A percentile compares a stretch with the other conserved stretches of the same genome.
These are phyloP conservation scores for Nymphaea colorata DNA, from an alignment of 164 flowering plant species.

Conservation along the genomic window DNA sequence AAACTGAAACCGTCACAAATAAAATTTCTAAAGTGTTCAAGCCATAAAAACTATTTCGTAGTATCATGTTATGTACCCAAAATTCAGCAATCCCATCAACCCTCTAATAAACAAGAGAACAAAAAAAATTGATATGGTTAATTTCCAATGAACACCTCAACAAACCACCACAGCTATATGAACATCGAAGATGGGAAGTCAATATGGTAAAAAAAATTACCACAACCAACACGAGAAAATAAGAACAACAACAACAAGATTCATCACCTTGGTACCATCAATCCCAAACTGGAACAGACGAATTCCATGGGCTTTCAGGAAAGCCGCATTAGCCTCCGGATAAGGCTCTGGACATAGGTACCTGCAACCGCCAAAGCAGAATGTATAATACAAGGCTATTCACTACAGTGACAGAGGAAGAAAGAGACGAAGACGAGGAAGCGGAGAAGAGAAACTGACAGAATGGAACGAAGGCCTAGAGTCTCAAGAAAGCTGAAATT, in stretches of 20 bases:
- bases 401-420: not conserved
- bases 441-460: conserved; percentile 27
- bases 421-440: not conserved
- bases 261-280: conserved; percentile 62
- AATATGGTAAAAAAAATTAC: too few relatives aligned
- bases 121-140: not conserved
- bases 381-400: conserved; percentile 5
- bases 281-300: conserved; percentile 71
- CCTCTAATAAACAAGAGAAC: not conserved
- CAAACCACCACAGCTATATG: not conserved
- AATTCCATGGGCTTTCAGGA: conserved; percentile 61
- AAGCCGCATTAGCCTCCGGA: conserved; percentile 64
- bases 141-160: not conserved
- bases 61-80: too few relatives aligned
- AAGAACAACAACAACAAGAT: not conserved
- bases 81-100: not conserved
- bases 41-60: too few relatives aligned
- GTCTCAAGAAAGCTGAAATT: conserved; percentile 75
- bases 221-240: not conserved
- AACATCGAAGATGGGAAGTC: too few relatives aligned
- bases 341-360: conserved; percentile 86
- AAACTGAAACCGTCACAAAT: not conserved
- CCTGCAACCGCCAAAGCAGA: conserved; percentile 21
- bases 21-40: too few relatives aligned
- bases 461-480: conserved; percentile 69